Evolutionary conservation across 768 basidiomycete genomes (phyloP).

Genomic region (Boletus vinaceobasis): DNA sequence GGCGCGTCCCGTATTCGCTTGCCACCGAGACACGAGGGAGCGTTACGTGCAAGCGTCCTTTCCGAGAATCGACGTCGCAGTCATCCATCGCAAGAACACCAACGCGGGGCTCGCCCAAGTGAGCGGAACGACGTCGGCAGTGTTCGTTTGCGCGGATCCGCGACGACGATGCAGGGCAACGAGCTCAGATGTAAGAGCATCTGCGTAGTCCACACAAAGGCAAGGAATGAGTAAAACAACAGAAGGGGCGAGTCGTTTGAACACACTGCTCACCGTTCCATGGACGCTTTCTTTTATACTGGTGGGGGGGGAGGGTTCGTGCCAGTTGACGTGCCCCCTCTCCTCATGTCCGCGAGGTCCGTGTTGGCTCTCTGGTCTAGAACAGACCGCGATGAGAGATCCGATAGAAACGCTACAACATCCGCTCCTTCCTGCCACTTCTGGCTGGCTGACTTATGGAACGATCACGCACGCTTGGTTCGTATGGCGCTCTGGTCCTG

Average conservation of each 20-base stretch:
- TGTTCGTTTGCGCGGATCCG: conserved; percentile 30
- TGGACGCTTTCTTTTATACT: conserved; percentile 15
- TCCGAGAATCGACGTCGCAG: conserved; percentile 58
- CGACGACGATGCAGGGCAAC: conserved; percentile 35
- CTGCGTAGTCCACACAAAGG: conserved; percentile 5
- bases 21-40: conserved; percentile 9
- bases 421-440: background rate
- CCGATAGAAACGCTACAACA: background rate
- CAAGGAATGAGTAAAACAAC: background rate
- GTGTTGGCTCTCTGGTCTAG: background rate
- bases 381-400: conserved; percentile 8
- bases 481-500: conserved; percentile 1
- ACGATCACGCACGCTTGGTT: conserved; percentile 12
- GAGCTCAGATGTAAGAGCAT: conserved; percentile 8
- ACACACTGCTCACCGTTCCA: conserved; percentile 10
- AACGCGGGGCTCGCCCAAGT: conserved; percentile 22
- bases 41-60: conserved; percentile 18
- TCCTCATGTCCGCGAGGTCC: conserved; percentile 5
- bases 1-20: background rate
- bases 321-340: background rate
- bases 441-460: conserved; percentile 1
- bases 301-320: background rate
- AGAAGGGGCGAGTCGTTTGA: conserved; percentile 3
- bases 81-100: conserved; percentile 75
- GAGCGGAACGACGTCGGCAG: conserved; percentile 24